Base-by-base conservation (phyloP, 768 basidiomycete species). In the Artomyces pyxidatus region DNA sequence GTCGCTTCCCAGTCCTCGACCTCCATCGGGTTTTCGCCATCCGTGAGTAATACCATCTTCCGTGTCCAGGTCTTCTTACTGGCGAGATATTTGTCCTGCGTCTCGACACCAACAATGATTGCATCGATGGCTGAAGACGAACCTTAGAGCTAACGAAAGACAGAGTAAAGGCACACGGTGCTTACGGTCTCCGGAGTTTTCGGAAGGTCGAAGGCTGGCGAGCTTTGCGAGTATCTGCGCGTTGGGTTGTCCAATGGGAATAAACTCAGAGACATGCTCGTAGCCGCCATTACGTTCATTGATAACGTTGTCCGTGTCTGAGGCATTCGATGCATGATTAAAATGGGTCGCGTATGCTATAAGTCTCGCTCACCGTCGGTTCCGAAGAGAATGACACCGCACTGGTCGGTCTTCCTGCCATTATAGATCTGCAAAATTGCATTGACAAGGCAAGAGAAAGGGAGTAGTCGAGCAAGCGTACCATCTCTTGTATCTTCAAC, bases 401-500 rank as follows among this genome's bases (percentile, higher is more conserved):
- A 90, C 61, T 90, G 83, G 61, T 95, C 94, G 9, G 94, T 97
- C 71, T 95, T 96, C 37, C 94, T 75, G 12, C 85, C 88, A 56
- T 87, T 81, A 61, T 83, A 92, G 56, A 97, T 92, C 94, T 98
- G 49, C n/a, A 2, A 17, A 21, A 19, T 32, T 28, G 25, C 29
- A 10, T 50, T 37, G 54, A 16, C 23, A 39, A 41, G 37, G 26
- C 45, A 48, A 39, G 43, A 46, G 16, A 19, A 23, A 32, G 4
- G 27, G 19, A 37, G 19, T 11, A 35, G 64, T 5, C 5, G 1
- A 14, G 21, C 4, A 12, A 9, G n/a, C 28, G 9, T 47, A 88
- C 89, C 85, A 95, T 92, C 52, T 94, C 88, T 61, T 95, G 90
- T 28, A 94, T 77, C 65, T 92, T 92, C 55, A 91, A 76, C 63